Percentiles rank a stretch among this genome's conserved stretches.
Conservation (phyloP, 768 basidiomycete species). For the Lactifluus volemus region DNA sequence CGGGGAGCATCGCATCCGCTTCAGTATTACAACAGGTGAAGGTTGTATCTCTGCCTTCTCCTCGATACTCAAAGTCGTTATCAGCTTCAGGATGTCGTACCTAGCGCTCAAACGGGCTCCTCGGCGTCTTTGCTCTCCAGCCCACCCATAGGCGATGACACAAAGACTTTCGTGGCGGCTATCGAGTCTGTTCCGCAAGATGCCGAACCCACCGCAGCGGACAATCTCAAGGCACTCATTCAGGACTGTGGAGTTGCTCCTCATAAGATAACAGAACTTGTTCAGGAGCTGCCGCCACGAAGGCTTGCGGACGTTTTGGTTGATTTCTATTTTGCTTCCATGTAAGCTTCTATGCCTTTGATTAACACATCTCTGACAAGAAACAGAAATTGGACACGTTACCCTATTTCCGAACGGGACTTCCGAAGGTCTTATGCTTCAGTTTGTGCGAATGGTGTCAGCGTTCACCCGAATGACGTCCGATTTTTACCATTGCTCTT, state of each 20-base stretch:
- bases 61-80: not conserved
- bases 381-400: slow-evolving; percentile 83
- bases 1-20: slow-evolving; percentile 73
- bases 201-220: slow-evolving; percentile 49
- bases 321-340: slow-evolving; percentile 69
- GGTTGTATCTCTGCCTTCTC: not conserved
- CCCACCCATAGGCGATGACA: slow-evolving; percentile 21
- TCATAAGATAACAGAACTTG: slow-evolving; percentile 81
- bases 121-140: slow-evolving; percentile 5
- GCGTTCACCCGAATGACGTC: slow-evolving; percentile 65
- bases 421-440: slow-evolving; percentile 68
- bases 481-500: slow-evolving; percentile 89
- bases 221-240: slow-evolving; percentile 77
- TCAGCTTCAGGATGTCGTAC: slow-evolving; percentile 47
- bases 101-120: slow-evolving; percentile 26
- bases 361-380: slow-evolving; percentile 11
- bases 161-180: slow-evolving; percentile 23
- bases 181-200: slow-evolving; percentile 38
- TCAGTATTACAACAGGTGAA: slow-evolving; percentile 72
- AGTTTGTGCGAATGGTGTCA: slow-evolving; percentile 51
- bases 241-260: slow-evolving; percentile 91
- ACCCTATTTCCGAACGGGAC: slow-evolving; percentile 79
- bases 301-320: slow-evolving; percentile 68
- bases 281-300: slow-evolving; percentile 80
- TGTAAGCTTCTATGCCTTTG: slow-evolving; percentile 37